Base-by-base conservation (phyloP, 1,139 yeast genomes). In the Protomyces arabidopsidicola region DNA sequence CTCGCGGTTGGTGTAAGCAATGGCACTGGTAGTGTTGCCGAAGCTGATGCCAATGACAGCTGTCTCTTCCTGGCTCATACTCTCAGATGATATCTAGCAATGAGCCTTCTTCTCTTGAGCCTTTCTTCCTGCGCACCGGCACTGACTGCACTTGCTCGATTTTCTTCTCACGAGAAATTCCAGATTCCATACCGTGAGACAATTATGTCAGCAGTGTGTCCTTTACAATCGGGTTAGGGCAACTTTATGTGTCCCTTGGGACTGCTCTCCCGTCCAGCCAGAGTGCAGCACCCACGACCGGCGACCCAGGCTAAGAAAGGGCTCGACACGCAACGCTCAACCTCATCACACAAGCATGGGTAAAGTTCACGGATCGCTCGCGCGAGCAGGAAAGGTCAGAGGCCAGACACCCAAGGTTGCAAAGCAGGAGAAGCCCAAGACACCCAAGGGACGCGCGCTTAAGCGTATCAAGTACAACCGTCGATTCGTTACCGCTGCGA, bases 381-480 rank as follows among this genome's bases (percentile, higher is more conserved):
- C 98, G 85, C 97, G 98, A 90, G 98, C 98, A 85, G 98, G 98
- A 89, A 91, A 93, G 85, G 98, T 93, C 83, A 93, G 91, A 85
- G 91, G 98, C 81, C 90, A 86, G 83, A 88, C 91, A 84, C 97
- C 91, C 82, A 91, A 88, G 88, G 71, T 63, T 87, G 95, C 77
- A 87, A 81, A 75, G 97, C 96, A 66, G 84, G 91, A 76, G 95
- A 97, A 66, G 80, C 81, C 68, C 86, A 89, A 77, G 82, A 81
- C 60, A 73, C 83, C 67, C 90, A 90, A 77, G 96, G 98, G 66
- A 79, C 96, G 96, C 79, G 98, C 98, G 79, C 86, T 87, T 93
- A 90, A 89, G 90, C 89, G 99, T 84, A 81, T 91, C 79, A 83
- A 89, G 82, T 95, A 95, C 96, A 93, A 97, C 84, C 90, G 95